These are phyloP conservation scores for Hypoxylon crocopeplum DNA, from an alignment of 495 filamentous ascomycete genomes.

Conservation along the genomic window DNA sequence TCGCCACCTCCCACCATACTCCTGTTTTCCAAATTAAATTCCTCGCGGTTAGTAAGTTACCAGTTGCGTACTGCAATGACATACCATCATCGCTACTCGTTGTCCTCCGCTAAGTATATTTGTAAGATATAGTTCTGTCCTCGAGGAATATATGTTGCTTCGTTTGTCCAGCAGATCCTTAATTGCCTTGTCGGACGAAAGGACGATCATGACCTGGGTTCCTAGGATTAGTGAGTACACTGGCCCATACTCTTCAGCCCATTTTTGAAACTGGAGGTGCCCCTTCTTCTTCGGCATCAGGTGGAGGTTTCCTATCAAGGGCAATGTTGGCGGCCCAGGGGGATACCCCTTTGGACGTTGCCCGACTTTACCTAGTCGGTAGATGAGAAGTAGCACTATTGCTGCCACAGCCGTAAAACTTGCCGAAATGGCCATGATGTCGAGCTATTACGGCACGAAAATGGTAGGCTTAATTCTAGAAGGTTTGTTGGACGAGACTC, in stretches of 20 bases:
- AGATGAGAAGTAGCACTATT: slow-evolving; percentile 16
- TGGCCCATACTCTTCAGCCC: slow-evolving; percentile 39
- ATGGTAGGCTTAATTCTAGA: background rate
- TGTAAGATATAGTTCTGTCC: slow-evolving; percentile 33
- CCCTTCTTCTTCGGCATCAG: slow-evolving; percentile 31
- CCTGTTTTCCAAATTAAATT: slow-evolving; percentile 17
- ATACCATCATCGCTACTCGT: slow-evolving; percentile 54
- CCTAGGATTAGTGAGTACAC: slow-evolving; percentile 41
- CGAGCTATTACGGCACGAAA: background rate
- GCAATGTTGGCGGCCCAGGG: slow-evolving; percentile 39
- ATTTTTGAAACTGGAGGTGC: slow-evolving; percentile 35
- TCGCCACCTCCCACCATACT: slow-evolving; percentile 50
- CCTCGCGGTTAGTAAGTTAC: background rate
- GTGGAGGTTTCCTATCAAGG: slow-evolving; percentile 39
- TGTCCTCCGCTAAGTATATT: slow-evolving; percentile 18
- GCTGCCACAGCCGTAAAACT: background rate
- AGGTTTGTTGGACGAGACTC: no score
- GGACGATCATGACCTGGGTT: slow-evolving; percentile 38
- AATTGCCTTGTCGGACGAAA: slow-evolving; percentile 40
- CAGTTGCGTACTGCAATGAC: slow-evolving; percentile 15
- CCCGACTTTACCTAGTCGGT: slow-evolving; percentile 29
- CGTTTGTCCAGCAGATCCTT: slow-evolving; percentile 42
- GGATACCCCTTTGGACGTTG: slow-evolving; percentile 32
- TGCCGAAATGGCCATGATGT: slow-evolving; percentile 11
- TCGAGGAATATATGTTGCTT: slow-evolving; percentile 40